These are phyloP conservation scores for Herpetomonas tarakana DNA, from an alignment of 208 protist genomes.

Conservation along the genomic window DNA sequence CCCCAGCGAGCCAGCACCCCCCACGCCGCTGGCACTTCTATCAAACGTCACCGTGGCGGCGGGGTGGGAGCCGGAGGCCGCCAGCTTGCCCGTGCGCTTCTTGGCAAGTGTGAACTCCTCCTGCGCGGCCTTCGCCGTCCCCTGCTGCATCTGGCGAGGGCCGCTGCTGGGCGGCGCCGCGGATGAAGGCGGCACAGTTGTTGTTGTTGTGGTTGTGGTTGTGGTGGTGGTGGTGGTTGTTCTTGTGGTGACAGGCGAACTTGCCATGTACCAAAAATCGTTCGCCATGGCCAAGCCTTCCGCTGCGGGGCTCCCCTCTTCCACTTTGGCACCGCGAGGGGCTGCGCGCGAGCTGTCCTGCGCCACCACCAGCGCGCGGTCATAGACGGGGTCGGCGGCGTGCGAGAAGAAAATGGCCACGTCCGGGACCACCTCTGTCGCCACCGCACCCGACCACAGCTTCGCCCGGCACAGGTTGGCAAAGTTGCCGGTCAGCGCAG, in stretches of 20 bases:
- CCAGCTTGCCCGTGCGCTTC: background rate
- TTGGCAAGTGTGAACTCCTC: conserved; percentile 4
- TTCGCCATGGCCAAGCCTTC: background rate
- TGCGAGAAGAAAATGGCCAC: conserved; percentile 66
- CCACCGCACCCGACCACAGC: conserved; percentile 67
- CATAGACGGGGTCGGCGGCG: conserved; percentile 15
- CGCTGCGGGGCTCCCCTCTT: background rate
- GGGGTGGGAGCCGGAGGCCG: background rate
- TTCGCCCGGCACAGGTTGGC: conserved; percentile 64
- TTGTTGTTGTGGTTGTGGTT: no score
- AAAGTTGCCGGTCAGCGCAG: conserved; percentile 49
- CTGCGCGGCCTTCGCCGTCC: background rate
- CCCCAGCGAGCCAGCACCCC: conserved; percentile 15
- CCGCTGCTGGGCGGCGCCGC: background rate
- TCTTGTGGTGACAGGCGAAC: no score
- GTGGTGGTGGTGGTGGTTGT: no score
- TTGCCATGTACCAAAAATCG: background rate
- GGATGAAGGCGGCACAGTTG: background rate
- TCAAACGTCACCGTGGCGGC: background rate
- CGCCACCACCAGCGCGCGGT: background rate
- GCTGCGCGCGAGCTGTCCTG: background rate
- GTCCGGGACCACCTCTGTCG: conserved; percentile 58
- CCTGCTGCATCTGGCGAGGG: background rate
- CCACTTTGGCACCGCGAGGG: background rate
- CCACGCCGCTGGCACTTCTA: background rate